phyloP scores from a whole-genome alignment of 108 stramenopile species.

The Mediolabrus comicus region DNA sequence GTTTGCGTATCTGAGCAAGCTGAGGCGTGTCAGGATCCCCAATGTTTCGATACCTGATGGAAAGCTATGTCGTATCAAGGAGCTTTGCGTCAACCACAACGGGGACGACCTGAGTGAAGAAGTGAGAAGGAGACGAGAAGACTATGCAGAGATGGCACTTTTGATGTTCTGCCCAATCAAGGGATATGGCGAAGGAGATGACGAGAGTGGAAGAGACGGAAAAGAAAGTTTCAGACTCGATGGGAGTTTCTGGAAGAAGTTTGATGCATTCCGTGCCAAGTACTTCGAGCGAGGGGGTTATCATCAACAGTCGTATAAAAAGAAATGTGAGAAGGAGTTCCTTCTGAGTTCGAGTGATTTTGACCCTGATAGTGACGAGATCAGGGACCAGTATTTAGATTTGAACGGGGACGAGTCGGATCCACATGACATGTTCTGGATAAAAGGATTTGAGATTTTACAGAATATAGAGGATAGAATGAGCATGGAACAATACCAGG shows the following conservation, averaged over 20 bases:
- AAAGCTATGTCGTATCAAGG: slow-evolving; percentile 15
- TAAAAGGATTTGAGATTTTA: slow-evolving; percentile 15
- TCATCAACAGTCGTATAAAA: neutral
- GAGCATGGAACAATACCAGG: slow-evolving; percentile 8
- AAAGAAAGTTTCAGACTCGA: neutral
- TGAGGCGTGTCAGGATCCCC: slow-evolving; percentile 6
- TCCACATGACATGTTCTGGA: neutral
- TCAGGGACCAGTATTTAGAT: neutral
- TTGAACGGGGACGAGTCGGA: neutral
- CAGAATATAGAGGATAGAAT: slow-evolving; percentile 18
- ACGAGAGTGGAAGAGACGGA: neutral
- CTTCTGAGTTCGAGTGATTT: no score
- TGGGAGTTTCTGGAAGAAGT: slow-evolving; percentile 18
- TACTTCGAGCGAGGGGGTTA: neutral
- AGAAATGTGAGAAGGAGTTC: neutral
- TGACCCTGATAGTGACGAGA: no score
- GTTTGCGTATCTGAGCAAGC: neutral
- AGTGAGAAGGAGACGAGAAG: slow-evolving; percentile 12
- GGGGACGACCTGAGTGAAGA: neutral
- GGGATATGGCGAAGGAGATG: neutral
- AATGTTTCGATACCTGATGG: slow-evolving; percentile 5
- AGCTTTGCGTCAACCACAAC: slow-evolving; percentile 1
- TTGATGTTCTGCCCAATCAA: slow-evolving; percentile 33
- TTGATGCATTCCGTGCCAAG: neutral
- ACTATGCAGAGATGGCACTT: slow-evolving; percentile 27